A percentile compares a stretch with the other conserved stretches of the same genome.
Conservation (phyloP, 2,329 filamentous ascomycete species). For the Trichoderma sp. region DNA sequence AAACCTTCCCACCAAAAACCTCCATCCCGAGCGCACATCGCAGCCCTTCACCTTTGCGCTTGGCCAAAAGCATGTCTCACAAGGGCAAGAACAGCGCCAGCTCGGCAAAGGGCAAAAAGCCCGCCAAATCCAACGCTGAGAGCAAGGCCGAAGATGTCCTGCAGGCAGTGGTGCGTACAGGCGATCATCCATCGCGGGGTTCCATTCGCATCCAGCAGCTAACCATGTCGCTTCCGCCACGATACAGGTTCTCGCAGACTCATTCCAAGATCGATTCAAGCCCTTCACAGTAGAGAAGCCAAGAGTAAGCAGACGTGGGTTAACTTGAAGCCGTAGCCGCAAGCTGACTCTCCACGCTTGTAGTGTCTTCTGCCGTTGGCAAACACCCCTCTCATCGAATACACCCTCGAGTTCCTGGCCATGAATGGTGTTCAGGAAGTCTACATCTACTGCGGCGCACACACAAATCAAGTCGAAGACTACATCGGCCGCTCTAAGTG, state of each 20-base stretch:
- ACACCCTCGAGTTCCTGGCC: slow-evolving; percentile 93
- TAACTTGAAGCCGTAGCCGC: neutral
- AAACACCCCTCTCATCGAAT: slow-evolving; percentile 94
- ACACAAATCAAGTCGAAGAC: slow-evolving; percentile 82
- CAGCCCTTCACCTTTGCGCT: slow-evolving; percentile 5
- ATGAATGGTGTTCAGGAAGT: slow-evolving; percentile 95
- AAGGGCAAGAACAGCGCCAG: slow-evolving; percentile 47
- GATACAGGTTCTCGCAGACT: slow-evolving; percentile 81
- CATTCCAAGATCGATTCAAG: slow-evolving; percentile 88
- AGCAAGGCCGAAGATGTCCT: slow-evolving; percentile 62
- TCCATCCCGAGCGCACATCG: slow-evolving; percentile 30
- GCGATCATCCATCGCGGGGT: slow-evolving; percentile 35
- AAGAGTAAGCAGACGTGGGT: slow-evolving; percentile 57
- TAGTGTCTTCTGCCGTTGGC: slow-evolving; percentile 91
- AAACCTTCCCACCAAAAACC: slow-evolving; percentile 20
- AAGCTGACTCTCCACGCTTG: neutral
- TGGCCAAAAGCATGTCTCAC: slow-evolving; percentile 48
- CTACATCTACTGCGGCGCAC: slow-evolving; percentile 87
- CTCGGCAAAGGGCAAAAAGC: slow-evolving; percentile 57
- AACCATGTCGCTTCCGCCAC: neutral
- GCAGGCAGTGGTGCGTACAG: slow-evolving; percentile 58
- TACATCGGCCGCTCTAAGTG: slow-evolving; percentile 81
- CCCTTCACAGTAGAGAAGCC: slow-evolving; percentile 89
- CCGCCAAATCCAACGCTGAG: slow-evolving; percentile 55
- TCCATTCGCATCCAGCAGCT: slow-evolving; percentile 20